Conservation (phyloP, 2,329 filamentous ascomycete species). For the Hypoxylon sp. region DNA sequence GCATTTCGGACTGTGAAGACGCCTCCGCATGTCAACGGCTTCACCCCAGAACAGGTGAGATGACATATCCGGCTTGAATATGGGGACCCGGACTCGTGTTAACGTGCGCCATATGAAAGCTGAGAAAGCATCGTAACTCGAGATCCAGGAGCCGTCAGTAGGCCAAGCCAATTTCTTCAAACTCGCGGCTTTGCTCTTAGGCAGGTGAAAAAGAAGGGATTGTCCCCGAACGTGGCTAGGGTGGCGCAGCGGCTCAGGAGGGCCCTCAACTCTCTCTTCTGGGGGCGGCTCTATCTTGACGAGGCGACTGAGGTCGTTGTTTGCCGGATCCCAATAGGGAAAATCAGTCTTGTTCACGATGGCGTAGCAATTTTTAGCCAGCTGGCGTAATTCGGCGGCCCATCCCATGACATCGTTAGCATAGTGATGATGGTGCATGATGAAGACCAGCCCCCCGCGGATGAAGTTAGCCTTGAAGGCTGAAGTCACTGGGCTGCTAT, state of each 20-base stretch:
- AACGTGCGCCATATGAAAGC: conserved; percentile 59
- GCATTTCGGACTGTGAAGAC: conserved; percentile 3
- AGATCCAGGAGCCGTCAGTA: conserved; percentile 56
- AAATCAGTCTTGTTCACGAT: conserved; percentile 42
- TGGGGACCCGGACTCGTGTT: neutral
- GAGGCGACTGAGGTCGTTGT: neutral
- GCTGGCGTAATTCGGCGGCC: conserved; percentile 56
- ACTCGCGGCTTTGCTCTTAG: conserved; percentile 58
- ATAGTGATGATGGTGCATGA: conserved; percentile 60
- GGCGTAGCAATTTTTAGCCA: conserved; percentile 61
- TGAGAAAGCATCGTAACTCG: conserved; percentile 61
- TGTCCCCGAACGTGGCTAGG: conserved; percentile 47
- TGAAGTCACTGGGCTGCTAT: conserved; percentile 52
- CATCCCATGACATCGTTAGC: conserved; percentile 60
- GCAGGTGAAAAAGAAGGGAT: conserved; percentile 60
- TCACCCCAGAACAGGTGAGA: conserved; percentile 6
- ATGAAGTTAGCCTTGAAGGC: conserved; percentile 61
- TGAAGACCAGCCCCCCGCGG: conserved; percentile 58
- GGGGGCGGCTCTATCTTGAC: neutral
- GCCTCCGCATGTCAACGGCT: conserved; percentile 42
- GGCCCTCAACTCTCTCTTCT: conserved; percentile 35
- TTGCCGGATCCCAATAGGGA: neutral
- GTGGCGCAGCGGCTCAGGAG: conserved; percentile 49
- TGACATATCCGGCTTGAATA: too few species aligned
- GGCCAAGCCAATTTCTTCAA: conserved; percentile 57